Evolutionary conservation across 2,329 filamentous ascomycete genomes (phyloP).

Genomic region (Thelonectria rubi): DNA sequence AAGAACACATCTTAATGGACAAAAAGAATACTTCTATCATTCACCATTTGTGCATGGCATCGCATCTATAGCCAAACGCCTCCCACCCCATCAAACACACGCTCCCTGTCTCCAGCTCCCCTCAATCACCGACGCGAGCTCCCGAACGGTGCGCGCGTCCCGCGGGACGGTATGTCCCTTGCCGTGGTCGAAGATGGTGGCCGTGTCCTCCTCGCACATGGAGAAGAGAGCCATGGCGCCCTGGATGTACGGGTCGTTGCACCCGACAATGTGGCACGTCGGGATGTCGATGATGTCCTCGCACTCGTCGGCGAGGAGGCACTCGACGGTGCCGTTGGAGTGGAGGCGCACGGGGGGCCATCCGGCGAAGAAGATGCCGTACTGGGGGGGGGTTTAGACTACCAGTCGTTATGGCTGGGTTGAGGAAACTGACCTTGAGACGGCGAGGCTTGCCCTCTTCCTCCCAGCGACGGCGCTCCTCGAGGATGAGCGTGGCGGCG

Average conservation of each 20-base stretch:
- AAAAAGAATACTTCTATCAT: background rate
- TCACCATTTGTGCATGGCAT: background rate
- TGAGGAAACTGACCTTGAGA: constrained; percentile 51
- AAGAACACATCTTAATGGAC: too few species aligned
- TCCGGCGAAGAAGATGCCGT: constrained; percentile 61
- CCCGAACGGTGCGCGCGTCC: constrained; percentile 58
- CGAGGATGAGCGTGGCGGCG: constrained; percentile 61
- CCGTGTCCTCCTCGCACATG: constrained; percentile 67
- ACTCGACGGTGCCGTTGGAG: constrained; percentile 47
- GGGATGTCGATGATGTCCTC: constrained; percentile 61
- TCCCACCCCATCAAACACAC: background rate
- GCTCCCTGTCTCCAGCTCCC: constrained; percentile 5
- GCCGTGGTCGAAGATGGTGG: constrained; percentile 70
- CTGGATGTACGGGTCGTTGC: constrained; percentile 67
- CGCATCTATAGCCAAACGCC: background rate
- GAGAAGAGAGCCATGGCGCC: constrained; percentile 70
- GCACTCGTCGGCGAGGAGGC: constrained; percentile 59
- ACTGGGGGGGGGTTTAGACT: constrained; percentile 56
- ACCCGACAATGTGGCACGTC: constrained; percentile 63
- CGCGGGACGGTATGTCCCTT: constrained; percentile 71
- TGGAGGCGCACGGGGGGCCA: constrained; percentile 61
- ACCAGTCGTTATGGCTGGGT: too few species aligned
- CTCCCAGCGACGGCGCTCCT: constrained; percentile 54
- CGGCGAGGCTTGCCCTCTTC: constrained; percentile 45
- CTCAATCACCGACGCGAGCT: constrained; percentile 46